These are phyloP conservation scores for Coniella vitis DNA, from an alignment of 2,329 filamentous ascomycete genomes.

Conservation along the genomic window DNA sequence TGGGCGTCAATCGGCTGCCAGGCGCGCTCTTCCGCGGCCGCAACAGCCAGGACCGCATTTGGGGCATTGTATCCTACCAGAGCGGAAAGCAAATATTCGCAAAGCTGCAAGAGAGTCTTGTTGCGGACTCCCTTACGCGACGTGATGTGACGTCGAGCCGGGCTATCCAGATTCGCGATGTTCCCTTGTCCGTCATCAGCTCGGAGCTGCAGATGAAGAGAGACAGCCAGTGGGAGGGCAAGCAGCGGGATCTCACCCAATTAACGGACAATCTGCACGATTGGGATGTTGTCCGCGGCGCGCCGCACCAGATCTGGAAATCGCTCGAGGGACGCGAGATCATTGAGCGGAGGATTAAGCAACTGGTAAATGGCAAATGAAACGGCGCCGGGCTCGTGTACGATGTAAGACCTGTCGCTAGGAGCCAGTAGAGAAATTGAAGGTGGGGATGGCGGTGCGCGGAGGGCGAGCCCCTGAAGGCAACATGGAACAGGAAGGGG, in stretches of 20 bases:
- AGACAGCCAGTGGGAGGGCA: constrained; percentile 69
- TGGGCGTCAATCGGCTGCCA: constrained; percentile 73
- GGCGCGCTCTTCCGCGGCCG: constrained; percentile 79
- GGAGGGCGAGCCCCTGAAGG: constrained; percentile 1
- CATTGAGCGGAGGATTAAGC: constrained; percentile 71
- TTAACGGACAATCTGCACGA: constrained; percentile 71
- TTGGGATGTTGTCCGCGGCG: constrained; percentile 83
- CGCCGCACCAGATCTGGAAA: constrained; percentile 81
- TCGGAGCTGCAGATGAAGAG: constrained; percentile 65
- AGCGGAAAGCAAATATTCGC: constrained; percentile 80
- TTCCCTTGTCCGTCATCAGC: constrained; percentile 73
- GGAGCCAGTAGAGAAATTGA: no score
- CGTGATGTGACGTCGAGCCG: constrained; percentile 74
- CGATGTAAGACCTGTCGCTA: no score
- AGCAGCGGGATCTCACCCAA: constrained; percentile 76
- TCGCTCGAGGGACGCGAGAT: constrained; percentile 63
- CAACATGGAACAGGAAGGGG: background rate
- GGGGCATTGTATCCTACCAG: constrained; percentile 72
- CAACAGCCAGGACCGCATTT: constrained; percentile 75
- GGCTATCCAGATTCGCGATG: constrained; percentile 70
- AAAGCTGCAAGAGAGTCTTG: constrained; percentile 85
- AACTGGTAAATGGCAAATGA: constrained; percentile 47
- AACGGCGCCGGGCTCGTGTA: background rate
- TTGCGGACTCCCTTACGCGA: constrained; percentile 75
- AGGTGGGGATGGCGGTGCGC: no score